These are phyloP conservation scores for Solanum gracilifrons DNA, from an alignment of 257 asterid genomes.

Conservation along the genomic window DNA sequence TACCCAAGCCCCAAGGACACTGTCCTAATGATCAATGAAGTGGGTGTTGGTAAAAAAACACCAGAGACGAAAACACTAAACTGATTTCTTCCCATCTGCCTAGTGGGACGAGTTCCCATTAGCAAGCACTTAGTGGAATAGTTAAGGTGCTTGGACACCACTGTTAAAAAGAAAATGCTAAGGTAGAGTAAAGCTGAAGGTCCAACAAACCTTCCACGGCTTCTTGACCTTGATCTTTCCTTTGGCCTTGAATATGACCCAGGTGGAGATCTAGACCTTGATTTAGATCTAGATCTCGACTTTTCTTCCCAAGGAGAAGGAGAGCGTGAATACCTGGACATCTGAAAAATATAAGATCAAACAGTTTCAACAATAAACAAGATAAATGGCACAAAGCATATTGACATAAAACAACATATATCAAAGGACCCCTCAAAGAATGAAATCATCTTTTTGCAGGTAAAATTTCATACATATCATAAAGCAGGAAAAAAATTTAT, in stretches of 20 bases:
- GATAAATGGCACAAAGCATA: not conserved
- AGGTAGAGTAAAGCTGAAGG: not conserved
- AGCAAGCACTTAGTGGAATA: not conserved
- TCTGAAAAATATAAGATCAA: not conserved
- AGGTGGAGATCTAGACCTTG: conserved; percentile 12
- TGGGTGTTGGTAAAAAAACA: not conserved
- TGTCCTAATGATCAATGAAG: not conserved
- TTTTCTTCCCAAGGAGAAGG: conserved; percentile 5
- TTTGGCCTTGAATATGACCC: conserved; percentile 28
- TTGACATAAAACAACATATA: not conserved
- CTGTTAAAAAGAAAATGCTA: not conserved
- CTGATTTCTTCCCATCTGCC: not conserved
- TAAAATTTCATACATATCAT: not conserved
- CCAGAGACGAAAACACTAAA: not conserved
- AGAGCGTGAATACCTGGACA: conserved; percentile 7
- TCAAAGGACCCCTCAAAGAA: not conserved
- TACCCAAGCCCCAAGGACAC: not conserved
- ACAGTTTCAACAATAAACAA: not conserved
- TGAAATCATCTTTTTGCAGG: not conserved
- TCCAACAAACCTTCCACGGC: conserved; percentile 4
- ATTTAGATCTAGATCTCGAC: conserved; percentile 24
- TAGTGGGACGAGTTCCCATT: not conserved
- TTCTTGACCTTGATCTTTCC: conserved; percentile 9
- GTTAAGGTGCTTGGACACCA: not conserved
- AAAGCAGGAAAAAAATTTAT: not conserved